phyloP scores from a whole-genome alignment of 1,284 basidiomycete genomes.

The Hemileia vastatrix region DNA sequence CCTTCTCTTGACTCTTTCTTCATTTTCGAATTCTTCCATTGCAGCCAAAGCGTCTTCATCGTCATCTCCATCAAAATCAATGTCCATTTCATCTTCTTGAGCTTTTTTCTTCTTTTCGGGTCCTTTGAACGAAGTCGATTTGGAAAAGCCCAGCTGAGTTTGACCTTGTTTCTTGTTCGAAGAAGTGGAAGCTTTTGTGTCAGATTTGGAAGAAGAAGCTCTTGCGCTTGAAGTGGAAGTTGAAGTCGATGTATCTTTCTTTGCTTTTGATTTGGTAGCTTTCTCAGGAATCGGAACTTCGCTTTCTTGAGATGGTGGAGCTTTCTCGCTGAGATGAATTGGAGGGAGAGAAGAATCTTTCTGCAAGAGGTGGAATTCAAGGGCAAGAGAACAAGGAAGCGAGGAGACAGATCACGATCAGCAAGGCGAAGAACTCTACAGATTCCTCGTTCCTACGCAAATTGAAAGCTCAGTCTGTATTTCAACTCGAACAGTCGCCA shows the following conservation, averaged over 20 bases:
- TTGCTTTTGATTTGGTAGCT: background rate
- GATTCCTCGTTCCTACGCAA: too few species aligned
- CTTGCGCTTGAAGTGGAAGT: background rate
- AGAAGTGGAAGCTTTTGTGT: background rate
- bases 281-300: too few species aligned
- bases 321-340: background rate
- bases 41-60: background rate
- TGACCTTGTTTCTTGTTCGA: background rate
- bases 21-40: background rate
- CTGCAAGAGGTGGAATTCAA: too few species aligned
- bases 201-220: background rate
- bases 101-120: background rate
- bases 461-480: too few species aligned
- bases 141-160: background rate
- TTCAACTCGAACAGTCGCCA: too few species aligned
- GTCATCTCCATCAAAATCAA: background rate
- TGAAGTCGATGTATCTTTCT: background rate
- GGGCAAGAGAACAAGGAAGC: too few species aligned
- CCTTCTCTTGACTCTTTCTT: conserved; percentile 17
- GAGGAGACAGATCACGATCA: too few species aligned
- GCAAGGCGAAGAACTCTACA: too few species aligned
- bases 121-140: too few species aligned
- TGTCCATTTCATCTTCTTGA: background rate
- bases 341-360: background rate
- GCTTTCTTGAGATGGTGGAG: background rate